A percentile compares a stretch with the other conserved stretches of the same genome.
phyloP scores from a whole-genome alignment of 495 filamentous ascomycete genomes.

The Paragyromitra xinjiangensis region DNA sequence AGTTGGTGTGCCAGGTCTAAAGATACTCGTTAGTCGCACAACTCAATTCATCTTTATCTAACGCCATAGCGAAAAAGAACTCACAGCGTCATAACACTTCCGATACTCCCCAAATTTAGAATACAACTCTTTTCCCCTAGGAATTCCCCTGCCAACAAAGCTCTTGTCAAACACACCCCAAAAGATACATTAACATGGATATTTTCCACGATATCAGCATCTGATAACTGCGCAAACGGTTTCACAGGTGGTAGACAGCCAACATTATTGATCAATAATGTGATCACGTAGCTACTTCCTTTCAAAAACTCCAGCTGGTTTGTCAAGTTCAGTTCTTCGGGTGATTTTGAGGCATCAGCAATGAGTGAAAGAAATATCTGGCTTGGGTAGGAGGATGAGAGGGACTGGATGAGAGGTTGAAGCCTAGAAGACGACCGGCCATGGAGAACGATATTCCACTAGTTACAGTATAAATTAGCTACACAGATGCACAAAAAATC shows the following conservation, averaged over 20 bases:
- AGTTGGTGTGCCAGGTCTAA: conserved; percentile 43
- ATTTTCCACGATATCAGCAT: conserved; percentile 43
- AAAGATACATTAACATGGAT: conserved; percentile 40
- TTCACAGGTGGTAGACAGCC: conserved; percentile 37
- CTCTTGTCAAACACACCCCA: conserved; percentile 29
- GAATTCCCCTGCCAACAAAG: conserved; percentile 16
- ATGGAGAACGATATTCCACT: conserved; percentile 53
- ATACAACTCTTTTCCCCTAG: conserved; percentile 28
- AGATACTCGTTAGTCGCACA: not conserved
- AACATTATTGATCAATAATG: conserved; percentile 49
- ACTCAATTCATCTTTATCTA: not conserved
- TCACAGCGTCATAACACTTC: conserved; percentile 43
- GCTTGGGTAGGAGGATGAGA: conserved; percentile 20
- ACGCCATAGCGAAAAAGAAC: not conserved
- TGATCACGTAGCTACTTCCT: conserved; percentile 5
- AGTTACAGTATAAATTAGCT: conserved; percentile 3
- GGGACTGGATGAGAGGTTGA: conserved; percentile 22
- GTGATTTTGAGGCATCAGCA: conserved; percentile 37
- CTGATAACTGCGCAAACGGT: conserved; percentile 25
- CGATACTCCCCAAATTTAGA: conserved; percentile 38
- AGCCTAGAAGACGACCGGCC: conserved; percentile 37
- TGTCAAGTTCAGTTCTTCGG: conserved; percentile 3
- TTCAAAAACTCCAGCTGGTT: not conserved
- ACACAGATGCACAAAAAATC: not conserved
- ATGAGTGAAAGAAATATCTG: conserved; percentile 38